A percentile compares a stretch with the other conserved stretches of the same genome.
Evolutionary conservation across 1,284 basidiomycete species (phyloP).

Genomic region (Ceratobasidium sp.): DNA sequence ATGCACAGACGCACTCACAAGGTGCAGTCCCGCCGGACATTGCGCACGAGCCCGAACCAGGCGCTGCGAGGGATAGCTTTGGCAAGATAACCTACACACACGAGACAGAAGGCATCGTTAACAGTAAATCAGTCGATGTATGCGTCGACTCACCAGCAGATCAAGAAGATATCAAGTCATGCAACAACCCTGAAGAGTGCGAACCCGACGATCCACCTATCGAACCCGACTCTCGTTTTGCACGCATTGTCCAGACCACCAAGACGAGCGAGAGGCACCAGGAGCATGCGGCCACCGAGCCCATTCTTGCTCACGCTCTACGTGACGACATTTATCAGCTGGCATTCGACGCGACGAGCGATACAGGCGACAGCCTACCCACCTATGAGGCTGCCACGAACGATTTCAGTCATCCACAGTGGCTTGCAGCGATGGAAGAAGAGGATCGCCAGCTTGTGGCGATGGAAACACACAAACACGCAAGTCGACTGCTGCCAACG

Average conservation of each 20-base stretch:
- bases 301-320: background rate
- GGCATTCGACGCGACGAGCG: conserved; percentile 1
- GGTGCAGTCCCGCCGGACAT: too few species aligned
- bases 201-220: background rate
- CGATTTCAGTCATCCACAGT: background rate
- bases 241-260: background rate
- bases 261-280: background rate
- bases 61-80: too few species aligned
- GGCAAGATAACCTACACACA: background rate
- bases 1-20: too few species aligned
- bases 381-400: background rate
- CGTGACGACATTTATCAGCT: background rate
- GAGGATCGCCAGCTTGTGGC: background rate
- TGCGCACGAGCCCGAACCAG: too few species aligned
- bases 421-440: background rate
- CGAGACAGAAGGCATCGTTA: background rate
- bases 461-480: background rate
- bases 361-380: background rate
- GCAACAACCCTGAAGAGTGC: background rate
- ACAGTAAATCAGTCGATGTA: background rate
- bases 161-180: too few species aligned
- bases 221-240: background rate
- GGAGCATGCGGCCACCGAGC: background rate
- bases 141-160: background rate
- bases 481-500: background rate